Evolutionary conservation across 23 red algal species (phyloP).

Genomic region (Pyropia haitanensis): DNA sequence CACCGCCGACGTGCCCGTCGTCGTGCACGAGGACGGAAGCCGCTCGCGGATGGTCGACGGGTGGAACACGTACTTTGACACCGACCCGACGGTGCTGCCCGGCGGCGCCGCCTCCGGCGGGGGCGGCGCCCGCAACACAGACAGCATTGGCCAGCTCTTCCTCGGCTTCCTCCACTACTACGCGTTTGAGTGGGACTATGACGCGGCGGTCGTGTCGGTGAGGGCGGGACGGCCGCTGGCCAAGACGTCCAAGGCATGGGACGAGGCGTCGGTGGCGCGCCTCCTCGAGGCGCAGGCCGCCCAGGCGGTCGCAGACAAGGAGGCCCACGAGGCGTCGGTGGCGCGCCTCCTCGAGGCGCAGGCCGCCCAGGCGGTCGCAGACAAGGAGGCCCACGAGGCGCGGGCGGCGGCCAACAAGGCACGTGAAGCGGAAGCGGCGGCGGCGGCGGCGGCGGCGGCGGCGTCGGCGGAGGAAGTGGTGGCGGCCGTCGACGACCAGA

Average conservation of each 20-base stretch:
- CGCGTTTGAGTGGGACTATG: slow-evolving; percentile 63
- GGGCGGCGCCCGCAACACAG: slow-evolving; percentile 10
- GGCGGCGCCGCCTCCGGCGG: no score
- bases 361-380: no score
- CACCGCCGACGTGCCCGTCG: no score
- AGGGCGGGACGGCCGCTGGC: slow-evolving; percentile 24
- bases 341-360: no score
- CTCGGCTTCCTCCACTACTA: slow-evolving; percentile 87
- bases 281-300: not conserved
- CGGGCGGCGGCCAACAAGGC: slow-evolving; percentile 5
- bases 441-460: not conserved
- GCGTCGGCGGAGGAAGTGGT: no score
- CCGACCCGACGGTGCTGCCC: not conserved
- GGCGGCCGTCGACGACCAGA: no score
- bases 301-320: slow-evolving; percentile 2
- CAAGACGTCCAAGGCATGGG: slow-evolving; percentile 15
- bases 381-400: no score
- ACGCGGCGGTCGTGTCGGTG: slow-evolving; percentile 49
- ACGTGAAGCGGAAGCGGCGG: slow-evolving; percentile 1
- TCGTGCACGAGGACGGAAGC: no score
- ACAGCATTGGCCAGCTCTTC: slow-evolving; percentile 54
- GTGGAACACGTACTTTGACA: slow-evolving; percentile 87
- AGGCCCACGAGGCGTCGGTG: no score
- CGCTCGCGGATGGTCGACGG: slow-evolving; percentile 20
- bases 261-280: not conserved